Conservation (phyloP, 441 rosid species). For the Bocquillonia castaneifolia region DNA sequence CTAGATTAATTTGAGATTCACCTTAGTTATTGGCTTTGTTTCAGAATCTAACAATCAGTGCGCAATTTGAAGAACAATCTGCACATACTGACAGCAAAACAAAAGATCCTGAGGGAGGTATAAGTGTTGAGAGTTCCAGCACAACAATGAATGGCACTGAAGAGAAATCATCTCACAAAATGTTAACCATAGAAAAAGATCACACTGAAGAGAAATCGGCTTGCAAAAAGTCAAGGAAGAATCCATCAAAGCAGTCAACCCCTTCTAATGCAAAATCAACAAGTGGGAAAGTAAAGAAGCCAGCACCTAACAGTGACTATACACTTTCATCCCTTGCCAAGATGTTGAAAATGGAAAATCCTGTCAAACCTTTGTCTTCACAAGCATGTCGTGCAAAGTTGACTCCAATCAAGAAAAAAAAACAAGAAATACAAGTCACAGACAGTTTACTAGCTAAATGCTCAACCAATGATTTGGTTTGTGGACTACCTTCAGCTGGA, state of each 20-base stretch:
- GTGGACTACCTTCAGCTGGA: constrained; percentile 22
- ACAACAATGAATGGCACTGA: constrained; percentile 14
- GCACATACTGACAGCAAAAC: constrained; percentile 14
- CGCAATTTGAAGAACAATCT: constrained; percentile 23
- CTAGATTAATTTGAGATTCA: not conserved
- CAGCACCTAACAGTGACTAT: constrained; percentile 16
- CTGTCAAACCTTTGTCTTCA: constrained; percentile 2
- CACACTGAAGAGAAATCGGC: constrained; percentile 14
- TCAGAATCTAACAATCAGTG: constrained; percentile 27
- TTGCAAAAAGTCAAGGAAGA: constrained; percentile 6
- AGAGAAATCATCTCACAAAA: constrained; percentile 17
- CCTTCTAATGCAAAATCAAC: constrained; percentile 19
- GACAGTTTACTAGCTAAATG: constrained; percentile 19
- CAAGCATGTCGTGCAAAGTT: constrained; percentile 6
- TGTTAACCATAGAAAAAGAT: constrained; percentile 13
- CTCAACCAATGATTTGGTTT: constrained; percentile 8
- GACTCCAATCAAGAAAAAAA: constrained; percentile 17
- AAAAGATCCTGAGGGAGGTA: constrained; percentile 5
- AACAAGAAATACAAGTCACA: constrained; percentile 21
- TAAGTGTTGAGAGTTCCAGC: constrained; percentile 21
- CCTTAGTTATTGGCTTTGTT: constrained; percentile 19
- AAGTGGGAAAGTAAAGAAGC: constrained; percentile 21
- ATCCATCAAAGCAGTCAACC: constrained; percentile 26
- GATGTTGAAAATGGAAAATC: constrained; percentile 16
- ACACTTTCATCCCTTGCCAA: constrained; percentile 16